Base-by-base conservation (phyloP, 2,329 filamentous ascomycete genomes). In the Graphilbum fragrans region DNA sequence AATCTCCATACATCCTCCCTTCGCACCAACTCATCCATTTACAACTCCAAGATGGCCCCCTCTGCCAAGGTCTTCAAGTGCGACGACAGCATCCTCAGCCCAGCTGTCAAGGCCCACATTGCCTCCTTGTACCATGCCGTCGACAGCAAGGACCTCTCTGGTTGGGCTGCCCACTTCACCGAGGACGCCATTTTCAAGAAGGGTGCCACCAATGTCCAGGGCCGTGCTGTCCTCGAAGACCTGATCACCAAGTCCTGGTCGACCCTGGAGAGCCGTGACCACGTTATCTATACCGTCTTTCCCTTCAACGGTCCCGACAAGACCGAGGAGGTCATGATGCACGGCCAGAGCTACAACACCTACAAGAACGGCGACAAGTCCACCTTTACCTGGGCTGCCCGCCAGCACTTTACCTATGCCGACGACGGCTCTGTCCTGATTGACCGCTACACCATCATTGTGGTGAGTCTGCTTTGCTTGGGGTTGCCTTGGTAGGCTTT, bases 331-430 rank as follows among this genome's bases (percentile, higher is more conserved):
- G 39, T 47, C 6, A 47, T 47, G 45, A 32, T 47, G 20, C 39
- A 47, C 17, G 45, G 45, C 20, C 41, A 33, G 22, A 47, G 45
- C 45, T 35, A 45, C 37, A 47, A 47, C 38, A 21, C 38, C 14
- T 41, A 18, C 39, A 40, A 42, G 29, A 37, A 25, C 2, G 45
- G 45, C 34, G 42, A 42, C 12, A 37, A 20, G 23, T 19, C 22
- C 12, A 47, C 45, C n/a, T 47, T 47, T 37, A 47, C 45, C 16
- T 47, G 45, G 45, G 45, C 45, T 2, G 45, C 45, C 7, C 39
- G 45, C 19, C 41, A 42, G 45, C 45, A 47, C 37, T 47, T 47
- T 17, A 35, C 25, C 6, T 35, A 36, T 17, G 31, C 16, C 32
- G 32, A 22, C 1, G 37, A 37, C 19, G 45, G 39, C 21, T 35